Evolutionary conservation across 2,329 filamentous ascomycete species (phyloP), one percentile per base, ranked within the genome.

Genomic region (Berkeleyomyces rouxiae): DNA sequence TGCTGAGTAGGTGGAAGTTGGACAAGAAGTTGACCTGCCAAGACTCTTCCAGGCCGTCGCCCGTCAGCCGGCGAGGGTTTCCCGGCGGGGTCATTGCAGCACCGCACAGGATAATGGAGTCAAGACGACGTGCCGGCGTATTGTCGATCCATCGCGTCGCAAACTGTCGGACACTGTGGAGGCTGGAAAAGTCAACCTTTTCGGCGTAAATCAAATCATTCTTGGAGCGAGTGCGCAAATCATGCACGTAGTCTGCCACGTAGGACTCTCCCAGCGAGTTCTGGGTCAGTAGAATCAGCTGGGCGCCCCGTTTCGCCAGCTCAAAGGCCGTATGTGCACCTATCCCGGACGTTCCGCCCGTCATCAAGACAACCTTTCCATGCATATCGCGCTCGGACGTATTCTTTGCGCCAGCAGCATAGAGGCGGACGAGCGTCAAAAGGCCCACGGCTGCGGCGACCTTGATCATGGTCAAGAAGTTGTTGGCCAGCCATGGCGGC

Each of bases 101-200:
- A 7, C 86, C 93, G 72, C 90, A 96, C 16, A 99, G 79, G 23
- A 99, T 82, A 57, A 99, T 77, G 84, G 92, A 91, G 72, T 99
- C 93, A 5, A 99, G 77, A 58, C 95, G 80, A 63, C 95, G 81
- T 7, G 91, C 89, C 2, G 93, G 92, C 31, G 88, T 82, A 72
- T 96, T 97, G 73, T 99, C 92, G 67, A 99, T 90, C 92, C 95
- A 99, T 76, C 90, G 92, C 0, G 93, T 99, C 10, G 93, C 93
- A 72, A 99, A 99, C 66, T 85, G 80, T 46, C 93, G 87, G 68
- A 99, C 86, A 72, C 88, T 95, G 72, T 96, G 84, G n/a, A 99
- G 78, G 13, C 87, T 92, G 10, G 86, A 76, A 37, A 99, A 82
- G 70, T 99, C 90, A 68, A 96, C 90, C 74, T 96, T 88, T 73